Base-by-base conservation (phyloP, 2,329 filamentous ascomycete genomes). In the Fusarium sp. region DNA sequence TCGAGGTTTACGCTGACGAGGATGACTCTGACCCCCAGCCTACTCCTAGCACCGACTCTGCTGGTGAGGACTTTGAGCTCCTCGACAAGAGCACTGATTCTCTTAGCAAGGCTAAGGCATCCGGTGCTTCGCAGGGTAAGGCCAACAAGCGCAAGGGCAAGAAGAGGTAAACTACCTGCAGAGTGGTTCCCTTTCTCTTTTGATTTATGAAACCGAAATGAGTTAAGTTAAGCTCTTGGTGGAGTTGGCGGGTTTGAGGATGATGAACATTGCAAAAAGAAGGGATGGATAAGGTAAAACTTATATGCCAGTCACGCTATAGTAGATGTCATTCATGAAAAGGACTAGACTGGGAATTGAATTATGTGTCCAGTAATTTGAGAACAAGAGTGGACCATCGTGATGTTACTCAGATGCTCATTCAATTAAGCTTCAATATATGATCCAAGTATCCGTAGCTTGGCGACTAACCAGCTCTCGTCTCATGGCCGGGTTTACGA, bases 31-130 rank as follows among this genome's bases (percentile, higher is more conserved):
- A 87, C 7, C 79, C 84, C 44, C 83, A 87, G 78, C 80, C 80
- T 62, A 86, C 86, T 30, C 83, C 87, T 24, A 87, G 84, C 76
- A 87, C 85, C 24, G 88, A 87, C 74, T 89, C 87, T 2, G 84
- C 85, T 22, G 84, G 82, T 59, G 88, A 87, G 56, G 87, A 90
- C 76, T 91, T 88, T 78, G 88, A 91, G 80, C 79, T 90, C 44
- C 80, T 91, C 12, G 87, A 89, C 76, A 89, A 89, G 81, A 88
- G 86, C 73, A 82, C 85, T 22, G 86, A 88, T 68, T 86, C 85
- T 54, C 81, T 88, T 24, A 79, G 78, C 67, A 84, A 84, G 77
- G 82, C 81, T 63, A 88, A 87, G 81, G 75, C 84, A 6, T 84
- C 83, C 20, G 84, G 86, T 48, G 77, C 81, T 38, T 82, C 85